Evolutionary conservation across 768 basidiomycete genomes (phyloP).

Genomic region (Aureoboletus auriporus): DNA sequence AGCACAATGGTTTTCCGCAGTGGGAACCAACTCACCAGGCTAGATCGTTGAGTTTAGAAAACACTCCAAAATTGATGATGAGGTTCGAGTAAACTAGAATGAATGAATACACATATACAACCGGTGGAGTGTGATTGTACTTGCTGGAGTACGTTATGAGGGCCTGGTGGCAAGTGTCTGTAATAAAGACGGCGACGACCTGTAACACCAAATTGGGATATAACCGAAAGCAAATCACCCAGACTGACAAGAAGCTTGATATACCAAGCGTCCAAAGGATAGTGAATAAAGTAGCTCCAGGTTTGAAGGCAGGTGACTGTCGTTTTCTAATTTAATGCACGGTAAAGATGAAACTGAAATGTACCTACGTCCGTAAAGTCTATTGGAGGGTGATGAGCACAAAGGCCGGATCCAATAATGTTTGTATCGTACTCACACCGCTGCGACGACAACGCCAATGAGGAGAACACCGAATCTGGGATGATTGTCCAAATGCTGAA

Average conservation of each 20-base stretch:
- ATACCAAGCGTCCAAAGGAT: slow-evolving; percentile 51
- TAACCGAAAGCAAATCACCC: too few species aligned
- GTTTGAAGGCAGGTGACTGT: slow-evolving; percentile 56
- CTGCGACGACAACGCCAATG: slow-evolving; percentile 52
- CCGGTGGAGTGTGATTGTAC: background rate
- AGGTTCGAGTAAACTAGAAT: slow-evolving; percentile 46
- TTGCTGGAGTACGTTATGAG: slow-evolving; percentile 53
- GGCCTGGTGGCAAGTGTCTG: slow-evolving; percentile 54
- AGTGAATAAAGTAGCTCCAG: slow-evolving; percentile 49
- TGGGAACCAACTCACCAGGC: slow-evolving; percentile 39
- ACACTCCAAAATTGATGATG: slow-evolving; percentile 36
- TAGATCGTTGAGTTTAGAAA: slow-evolving; percentile 21
- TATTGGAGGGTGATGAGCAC: slow-evolving; percentile 16
- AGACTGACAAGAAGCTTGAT: slow-evolving; percentile 44
- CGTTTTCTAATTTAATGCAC: background rate
- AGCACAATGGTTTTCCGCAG: background rate
- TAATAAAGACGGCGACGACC: slow-evolving; percentile 51
- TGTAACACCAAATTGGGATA: slow-evolving; percentile 17
- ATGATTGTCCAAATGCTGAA: background rate
- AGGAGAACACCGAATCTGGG: slow-evolving; percentile 50
- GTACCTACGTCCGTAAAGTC: slow-evolving; percentile 48
- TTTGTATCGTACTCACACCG: slow-evolving; percentile 36
- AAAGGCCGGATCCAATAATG: background rate
- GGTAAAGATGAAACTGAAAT: background rate
- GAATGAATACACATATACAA: background rate